A percentile compares a stretch with the other conserved stretches of the same genome.
phyloP scores from a whole-genome alignment of 2,329 filamentous ascomycete genomes.

The Amylocarpus encephaloides region DNA sequence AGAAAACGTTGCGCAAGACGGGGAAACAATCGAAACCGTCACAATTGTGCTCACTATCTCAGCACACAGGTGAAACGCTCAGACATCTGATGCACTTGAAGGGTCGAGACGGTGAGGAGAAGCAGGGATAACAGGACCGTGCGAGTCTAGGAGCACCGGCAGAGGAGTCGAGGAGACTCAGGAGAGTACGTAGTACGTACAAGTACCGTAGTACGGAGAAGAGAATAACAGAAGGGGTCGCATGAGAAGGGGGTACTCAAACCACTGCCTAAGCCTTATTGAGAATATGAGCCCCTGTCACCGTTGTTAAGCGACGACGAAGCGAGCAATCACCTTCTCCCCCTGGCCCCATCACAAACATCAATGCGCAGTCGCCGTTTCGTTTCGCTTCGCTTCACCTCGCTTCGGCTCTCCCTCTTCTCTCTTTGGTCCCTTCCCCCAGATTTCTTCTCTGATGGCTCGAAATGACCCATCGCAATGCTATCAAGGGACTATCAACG shows the following conservation, averaged over 20 bases:
- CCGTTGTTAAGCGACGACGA: too few species aligned
- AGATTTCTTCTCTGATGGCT: neutral
- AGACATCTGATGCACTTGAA: neutral
- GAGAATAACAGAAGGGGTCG: too few species aligned
- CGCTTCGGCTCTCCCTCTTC: neutral
- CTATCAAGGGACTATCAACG: conserved; percentile 2
- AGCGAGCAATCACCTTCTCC: too few species aligned
- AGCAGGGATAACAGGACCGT: neutral
- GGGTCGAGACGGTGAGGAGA: conserved; percentile 1
- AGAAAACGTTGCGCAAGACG: conserved; percentile 3
- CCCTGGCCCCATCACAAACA: too few species aligned
- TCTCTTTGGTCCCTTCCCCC: neutral
- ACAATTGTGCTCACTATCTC: neutral
- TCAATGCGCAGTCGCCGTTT: neutral
- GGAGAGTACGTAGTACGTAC: too few species aligned
- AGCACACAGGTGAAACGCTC: neutral
- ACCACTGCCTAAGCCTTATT: too few species aligned
- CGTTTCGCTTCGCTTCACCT: too few species aligned
- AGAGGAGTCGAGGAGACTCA: too few species aligned
- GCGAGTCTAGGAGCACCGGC: neutral
- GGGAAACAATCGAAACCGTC: neutral
- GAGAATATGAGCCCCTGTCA: too few species aligned
- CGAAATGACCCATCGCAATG: conserved; percentile 8
- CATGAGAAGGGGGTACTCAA: neutral
- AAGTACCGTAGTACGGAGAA: too few species aligned